These are phyloP conservation scores for Pelomyxa schiedti DNA, from an alignment of 78 protist genomes.

Conservation along the genomic window DNA sequence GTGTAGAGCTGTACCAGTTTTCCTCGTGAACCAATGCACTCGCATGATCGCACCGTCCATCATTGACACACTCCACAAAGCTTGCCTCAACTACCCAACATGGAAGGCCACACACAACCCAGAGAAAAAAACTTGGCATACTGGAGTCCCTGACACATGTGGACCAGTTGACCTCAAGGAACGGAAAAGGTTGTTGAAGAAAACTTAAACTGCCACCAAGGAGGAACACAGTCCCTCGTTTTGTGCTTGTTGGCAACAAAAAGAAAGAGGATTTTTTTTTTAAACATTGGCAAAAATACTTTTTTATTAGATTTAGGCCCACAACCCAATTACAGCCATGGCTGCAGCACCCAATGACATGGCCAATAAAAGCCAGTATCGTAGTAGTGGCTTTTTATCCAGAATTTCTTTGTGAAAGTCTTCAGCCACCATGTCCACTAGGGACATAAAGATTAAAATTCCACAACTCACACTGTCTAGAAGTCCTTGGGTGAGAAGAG, in stretches of 20 bases:
- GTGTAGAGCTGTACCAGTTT: too few relatives aligned
- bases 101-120: conserved; percentile 19
- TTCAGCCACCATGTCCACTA: conserved; percentile 7
- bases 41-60: conserved; percentile 3
- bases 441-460: conserved; percentile 20
- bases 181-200: too few relatives aligned
- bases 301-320: conserved; percentile 2
- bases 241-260: too few relatives aligned
- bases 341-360: neutral
- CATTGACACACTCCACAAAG: conserved; percentile 7
- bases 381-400: neutral
- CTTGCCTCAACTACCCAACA: neutral
- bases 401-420: neutral
- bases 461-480: conserved; percentile 40
- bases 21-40: conserved; percentile 1
- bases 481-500: conserved; percentile 17
- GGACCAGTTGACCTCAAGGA: too few relatives aligned
- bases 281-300: too few relatives aligned
- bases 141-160: too few relatives aligned
- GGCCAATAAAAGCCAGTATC: conserved; percentile 5
- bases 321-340: conserved; percentile 4
- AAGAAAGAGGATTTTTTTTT: too few relatives aligned
- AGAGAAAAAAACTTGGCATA: conserved; percentile 5
- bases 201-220: too few relatives aligned
- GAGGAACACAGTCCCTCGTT: too few relatives aligned